Conservation (phyloP, 1,139 yeast species). For the Blastobotrys serpentis region DNA sequence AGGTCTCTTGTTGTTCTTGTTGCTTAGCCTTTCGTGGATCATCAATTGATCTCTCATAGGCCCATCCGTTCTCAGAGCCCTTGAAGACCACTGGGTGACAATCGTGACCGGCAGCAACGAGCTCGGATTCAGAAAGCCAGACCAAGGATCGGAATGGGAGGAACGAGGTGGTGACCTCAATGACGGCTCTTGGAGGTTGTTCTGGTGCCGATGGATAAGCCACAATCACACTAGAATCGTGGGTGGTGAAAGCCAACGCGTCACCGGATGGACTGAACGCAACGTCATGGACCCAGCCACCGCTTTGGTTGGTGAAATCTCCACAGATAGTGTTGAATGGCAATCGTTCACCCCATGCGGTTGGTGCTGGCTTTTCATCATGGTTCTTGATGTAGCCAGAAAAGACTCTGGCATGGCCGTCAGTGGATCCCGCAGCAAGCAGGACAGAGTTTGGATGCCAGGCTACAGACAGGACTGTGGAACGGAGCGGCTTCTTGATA, state of each 20-base stretch:
- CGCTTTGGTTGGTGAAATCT: conserved; percentile 71
- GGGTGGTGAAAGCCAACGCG: conserved; percentile 73
- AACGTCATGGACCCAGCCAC: conserved; percentile 93
- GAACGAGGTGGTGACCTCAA: conserved; percentile 61
- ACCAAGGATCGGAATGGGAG: conserved; percentile 78
- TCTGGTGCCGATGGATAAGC: conserved; percentile 78
- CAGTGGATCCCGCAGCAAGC: conserved; percentile 89
- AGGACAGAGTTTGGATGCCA: conserved; percentile 97
- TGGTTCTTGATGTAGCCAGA: conserved; percentile 90
- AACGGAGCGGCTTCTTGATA: conserved; percentile 84
- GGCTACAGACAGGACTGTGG: conserved; percentile 77
- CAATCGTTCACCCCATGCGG: conserved; percentile 91
- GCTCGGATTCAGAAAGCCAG: conserved; percentile 62
- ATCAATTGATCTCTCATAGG: conserved; percentile 62
- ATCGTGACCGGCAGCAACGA: conserved; percentile 90
- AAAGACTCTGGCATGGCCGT: conserved; percentile 91
- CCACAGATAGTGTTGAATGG: conserved; percentile 95
- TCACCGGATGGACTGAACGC: conserved; percentile 81
- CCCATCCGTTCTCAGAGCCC: conserved; percentile 71
- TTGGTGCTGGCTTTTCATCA: conserved; percentile 75
- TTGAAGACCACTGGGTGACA: conserved; percentile 85
- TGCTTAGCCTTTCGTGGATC: conserved; percentile 51
- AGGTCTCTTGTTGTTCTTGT: conserved; percentile 61
- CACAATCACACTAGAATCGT: conserved; percentile 72
- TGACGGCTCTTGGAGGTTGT: conserved; percentile 47